Evolutionary conservation across 495 filamentous ascomycete genomes (phyloP), one percentile per base, ranked within the genome.

Genomic region (Aspergillus sclerotiicarbonarius): DNA sequence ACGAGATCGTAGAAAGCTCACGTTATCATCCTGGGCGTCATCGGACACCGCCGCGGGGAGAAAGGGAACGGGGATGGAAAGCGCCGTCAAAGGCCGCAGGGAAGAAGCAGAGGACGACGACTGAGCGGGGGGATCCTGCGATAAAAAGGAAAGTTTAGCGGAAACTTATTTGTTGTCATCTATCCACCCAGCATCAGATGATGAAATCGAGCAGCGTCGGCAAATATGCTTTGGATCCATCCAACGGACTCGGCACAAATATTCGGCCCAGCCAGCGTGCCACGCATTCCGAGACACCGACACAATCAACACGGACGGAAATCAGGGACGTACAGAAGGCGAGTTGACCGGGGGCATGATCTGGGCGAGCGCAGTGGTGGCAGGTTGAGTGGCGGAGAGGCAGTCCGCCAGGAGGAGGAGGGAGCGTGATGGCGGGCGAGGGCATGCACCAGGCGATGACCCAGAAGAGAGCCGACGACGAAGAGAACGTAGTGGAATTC

Each of bases 1-100:
- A 61, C 74, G 75, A 49, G 75, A 73, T 35, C 84, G 79, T 50
- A 86, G 69, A 59, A 85, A 85, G 67, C 70, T 81, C 53, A 86
- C 76, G 71, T 85, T 84, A 54, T 80, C 83, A 65, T 82, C 80
- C 53, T 85, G 76, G 33, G 77, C 79, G 58, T 80, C 81, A 60
- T 85, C 79, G 60, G 65, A 66, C 59, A 80, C 80, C 32, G 79
- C 80, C 39, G 73, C 69, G 56, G 75, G 71, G 46, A 73, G 55
- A 6, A 54, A 62, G 37, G 78, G 74, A 16, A 79, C 74, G 49
- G 81, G 72, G 54, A 71, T 73, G 43, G 81, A 73, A 48, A 59
- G 43, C 20, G 71, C 57, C 61, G 62, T 67, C 16, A 68, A 55
- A 46, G 67, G 65, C 15, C 65, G 66, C 8, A 71, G 31, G 56